Evolutionary conservation across 352 stramenopile species (phyloP).

Genomic region (Thalassiosira pacifica): DNA sequence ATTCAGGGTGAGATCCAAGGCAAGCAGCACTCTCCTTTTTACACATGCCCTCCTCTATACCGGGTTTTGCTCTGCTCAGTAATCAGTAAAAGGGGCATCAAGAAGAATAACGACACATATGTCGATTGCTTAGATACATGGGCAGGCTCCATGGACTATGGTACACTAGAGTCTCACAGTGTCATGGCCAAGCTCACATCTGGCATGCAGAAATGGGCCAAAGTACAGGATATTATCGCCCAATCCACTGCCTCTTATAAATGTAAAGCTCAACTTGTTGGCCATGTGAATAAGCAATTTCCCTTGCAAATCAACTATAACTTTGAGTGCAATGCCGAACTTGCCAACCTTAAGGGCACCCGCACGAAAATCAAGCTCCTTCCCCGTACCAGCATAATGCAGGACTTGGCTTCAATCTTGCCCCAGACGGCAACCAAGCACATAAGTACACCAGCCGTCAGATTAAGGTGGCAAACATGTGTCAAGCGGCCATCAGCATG

Average conservation of each 20-base stretch:
- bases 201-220: not conserved
- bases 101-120: not conserved
- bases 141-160: not conserved
- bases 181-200: not conserved
- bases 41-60: not conserved
- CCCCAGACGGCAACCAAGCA: constrained; percentile 2
- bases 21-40: not conserved
- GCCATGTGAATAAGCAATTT: not conserved
- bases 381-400: not conserved
- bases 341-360: not conserved
- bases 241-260: not conserved
- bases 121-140: not conserved
- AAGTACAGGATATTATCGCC: not conserved
- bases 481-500: not conserved
- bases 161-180: not conserved
- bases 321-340: not conserved
- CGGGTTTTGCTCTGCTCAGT: not conserved
- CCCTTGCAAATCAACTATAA: not conserved
- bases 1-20: constrained; percentile 21
- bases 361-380: not conserved
- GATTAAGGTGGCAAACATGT: not conserved
- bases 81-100: not conserved
- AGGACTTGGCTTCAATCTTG: not conserved
- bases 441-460: not conserved
- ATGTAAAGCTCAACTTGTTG: not conserved